Evolutionary conservation across 2,329 filamentous ascomycete species (phyloP).

Genomic region (Leptographium procerum): DNA sequence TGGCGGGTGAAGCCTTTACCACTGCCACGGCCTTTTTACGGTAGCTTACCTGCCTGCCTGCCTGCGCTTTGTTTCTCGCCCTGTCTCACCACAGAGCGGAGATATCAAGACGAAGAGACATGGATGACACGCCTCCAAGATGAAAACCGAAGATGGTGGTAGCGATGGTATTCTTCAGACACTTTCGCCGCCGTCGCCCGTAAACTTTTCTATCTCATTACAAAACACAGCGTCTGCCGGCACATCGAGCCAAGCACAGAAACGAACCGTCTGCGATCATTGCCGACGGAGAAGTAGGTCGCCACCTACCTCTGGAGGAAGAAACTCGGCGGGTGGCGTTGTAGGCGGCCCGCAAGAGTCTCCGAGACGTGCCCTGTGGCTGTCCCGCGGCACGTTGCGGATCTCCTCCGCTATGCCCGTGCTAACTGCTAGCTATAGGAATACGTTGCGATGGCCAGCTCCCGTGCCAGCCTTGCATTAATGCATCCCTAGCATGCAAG

Average conservation of each 20-base stretch:
- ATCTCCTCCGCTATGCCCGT: background rate
- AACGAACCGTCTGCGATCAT: constrained; percentile 33
- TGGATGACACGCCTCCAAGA: constrained; percentile 8
- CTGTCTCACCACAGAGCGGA: background rate
- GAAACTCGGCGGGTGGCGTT: background rate
- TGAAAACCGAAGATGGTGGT: constrained; percentile 14
- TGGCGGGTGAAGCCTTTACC: background rate
- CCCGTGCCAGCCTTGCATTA: constrained; percentile 50
- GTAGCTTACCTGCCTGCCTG: background rate
- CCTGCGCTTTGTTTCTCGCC: background rate
- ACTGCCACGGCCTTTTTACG: background rate
- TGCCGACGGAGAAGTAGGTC: constrained; percentile 30
- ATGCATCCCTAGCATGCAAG: constrained; percentile 48
- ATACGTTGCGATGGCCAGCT: constrained; percentile 33
- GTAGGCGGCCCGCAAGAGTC: no score
- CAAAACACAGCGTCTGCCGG: background rate
- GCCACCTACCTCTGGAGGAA: background rate
- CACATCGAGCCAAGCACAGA: constrained; percentile 9
- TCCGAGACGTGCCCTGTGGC: background rate
- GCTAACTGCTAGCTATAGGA: constrained; percentile 18
- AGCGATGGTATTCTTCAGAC: constrained; percentile 9
- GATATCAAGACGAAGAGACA: constrained; percentile 1
- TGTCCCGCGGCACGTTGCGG: background rate
- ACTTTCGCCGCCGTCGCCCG: constrained; percentile 4
- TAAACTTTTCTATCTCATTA: background rate